Evolutionary conservation across 306 rosid species (phyloP).

Genomic region (Betula pendula): DNA sequence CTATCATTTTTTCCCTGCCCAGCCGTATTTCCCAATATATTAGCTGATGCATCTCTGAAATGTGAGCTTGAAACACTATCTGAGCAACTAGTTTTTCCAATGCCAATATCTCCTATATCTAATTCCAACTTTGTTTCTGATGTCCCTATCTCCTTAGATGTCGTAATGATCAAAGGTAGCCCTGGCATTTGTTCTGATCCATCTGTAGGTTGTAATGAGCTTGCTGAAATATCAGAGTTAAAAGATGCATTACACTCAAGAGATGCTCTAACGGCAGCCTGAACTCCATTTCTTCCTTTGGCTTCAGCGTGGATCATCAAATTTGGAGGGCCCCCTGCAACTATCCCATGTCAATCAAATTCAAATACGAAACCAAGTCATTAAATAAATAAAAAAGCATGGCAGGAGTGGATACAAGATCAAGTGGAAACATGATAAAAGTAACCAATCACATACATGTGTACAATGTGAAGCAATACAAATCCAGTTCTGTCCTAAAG

Average conservation of each 20-base stretch:
- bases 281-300: constrained; percentile 29
- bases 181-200: constrained; percentile 13
- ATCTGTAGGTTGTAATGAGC: constrained; percentile 8
- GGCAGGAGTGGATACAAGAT: background rate
- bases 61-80: constrained; percentile 30
- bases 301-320: constrained; percentile 4
- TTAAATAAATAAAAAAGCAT: background rate
- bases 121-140: constrained; percentile 19
- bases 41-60: constrained; percentile 27
- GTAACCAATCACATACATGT: background rate
- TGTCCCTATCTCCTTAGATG: constrained; percentile 18
- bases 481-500: background rate
- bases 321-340: constrained; percentile 26
- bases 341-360: constrained; percentile 17
- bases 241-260: constrained; percentile 12
- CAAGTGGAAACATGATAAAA: background rate
- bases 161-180: constrained; percentile 7
- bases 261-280: constrained; percentile 26
- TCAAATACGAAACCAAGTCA: background rate
- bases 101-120: constrained; percentile 16
- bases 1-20: constrained; percentile 20
- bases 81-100: constrained; percentile 30
- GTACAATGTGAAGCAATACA: background rate
- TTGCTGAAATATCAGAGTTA: constrained; percentile 24
- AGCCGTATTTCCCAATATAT: constrained; percentile 23